Conservation (phyloP, 2,329 filamentous ascomycete genomes). For the Plectosphaerella cucumerina region DNA sequence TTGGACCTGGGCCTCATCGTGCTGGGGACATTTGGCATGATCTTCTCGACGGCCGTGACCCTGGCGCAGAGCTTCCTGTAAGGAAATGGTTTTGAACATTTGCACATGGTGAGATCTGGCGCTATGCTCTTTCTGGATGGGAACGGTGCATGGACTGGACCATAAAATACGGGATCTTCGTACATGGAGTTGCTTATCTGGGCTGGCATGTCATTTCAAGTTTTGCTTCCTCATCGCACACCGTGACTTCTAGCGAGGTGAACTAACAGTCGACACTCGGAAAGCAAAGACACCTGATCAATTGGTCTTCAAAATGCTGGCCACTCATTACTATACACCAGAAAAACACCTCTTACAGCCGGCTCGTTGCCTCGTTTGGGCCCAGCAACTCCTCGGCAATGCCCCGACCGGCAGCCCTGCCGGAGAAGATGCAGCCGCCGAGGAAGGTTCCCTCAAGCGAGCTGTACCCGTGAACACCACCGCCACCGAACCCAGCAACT, state of each 20-base stretch:
- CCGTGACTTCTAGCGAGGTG: not conserved
- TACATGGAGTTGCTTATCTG: no score
- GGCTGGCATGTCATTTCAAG: not conserved
- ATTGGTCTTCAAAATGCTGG: not conserved
- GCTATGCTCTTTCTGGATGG: not conserved
- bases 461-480: constrained; percentile 59
- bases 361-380: not conserved
- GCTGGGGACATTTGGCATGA: constrained; percentile 62
- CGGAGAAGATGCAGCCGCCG: constrained; percentile 60
- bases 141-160: not conserved
- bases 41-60: constrained; percentile 66
- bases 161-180: not conserved
- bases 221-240: not conserved
- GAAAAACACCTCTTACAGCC: not conserved
- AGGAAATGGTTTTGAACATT: not conserved
- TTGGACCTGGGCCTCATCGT: constrained; percentile 60
- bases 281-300: not conserved
- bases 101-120: no score
- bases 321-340: not conserved
- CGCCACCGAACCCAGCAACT: constrained; percentile 57
- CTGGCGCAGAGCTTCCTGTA: constrained; percentile 35
- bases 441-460: constrained; percentile 60
- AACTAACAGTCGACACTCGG: not conserved
- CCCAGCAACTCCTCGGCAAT: constrained; percentile 43
- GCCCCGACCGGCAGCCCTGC: constrained; percentile 49